Base-by-base conservation (phyloP, 352 stramenopile species). In the Phytophthora pluvialis region DNA sequence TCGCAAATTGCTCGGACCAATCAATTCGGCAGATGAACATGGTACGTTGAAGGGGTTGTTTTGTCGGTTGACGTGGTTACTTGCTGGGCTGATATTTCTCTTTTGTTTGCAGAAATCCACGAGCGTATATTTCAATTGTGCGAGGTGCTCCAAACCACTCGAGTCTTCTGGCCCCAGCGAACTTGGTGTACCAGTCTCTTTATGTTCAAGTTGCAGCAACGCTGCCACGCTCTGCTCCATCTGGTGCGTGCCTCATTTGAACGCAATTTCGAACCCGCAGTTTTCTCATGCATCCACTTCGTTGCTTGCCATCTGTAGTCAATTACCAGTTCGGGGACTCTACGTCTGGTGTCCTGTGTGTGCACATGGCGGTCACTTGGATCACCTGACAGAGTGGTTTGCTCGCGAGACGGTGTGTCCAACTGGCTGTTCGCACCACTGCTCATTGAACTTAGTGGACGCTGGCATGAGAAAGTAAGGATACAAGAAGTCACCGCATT, bases 261-360 rank as follows among this genome's bases (percentile, higher is more conserved):
- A 39, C n/a, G 8, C 9, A 28, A 0, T 11, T 46, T 4, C 25
- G 9, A 43, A 16, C 4, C 25, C 46, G 9, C 25, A 64, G 1
- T 10, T 16, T 66, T 58, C 28, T 57, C 4, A 66, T 57, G n/a
- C n/a, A n/a, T n/a, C 54, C 10, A 38, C 25, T 21, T 13, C 39
- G 16, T 28, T 28, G 1, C n/a, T 51, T 54, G 16, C 60, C 7
- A 44, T 51, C 33, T 64, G 26, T 70, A 96, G 88, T 51, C 82
- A 96, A 83, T 54, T 94, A 4, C 86, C 89, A 38, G 91, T 97
- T 25, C 86, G 88, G 28, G 90, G 91, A 44, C 58, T 97, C 5
- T 97, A 95, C 52, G 90, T 97, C 4, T 97, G 91, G 91, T 97
- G 91, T 51, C 89, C 91, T 11, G 90, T 94, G n/a, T 97, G 91